A percentile compares a stretch with the other conserved stretches of the same genome.
These are phyloP conservation scores for Backusella sp. DNA, from an alignment of 192 early-diverging fungal genomes.

Conservation along the genomic window DNA sequence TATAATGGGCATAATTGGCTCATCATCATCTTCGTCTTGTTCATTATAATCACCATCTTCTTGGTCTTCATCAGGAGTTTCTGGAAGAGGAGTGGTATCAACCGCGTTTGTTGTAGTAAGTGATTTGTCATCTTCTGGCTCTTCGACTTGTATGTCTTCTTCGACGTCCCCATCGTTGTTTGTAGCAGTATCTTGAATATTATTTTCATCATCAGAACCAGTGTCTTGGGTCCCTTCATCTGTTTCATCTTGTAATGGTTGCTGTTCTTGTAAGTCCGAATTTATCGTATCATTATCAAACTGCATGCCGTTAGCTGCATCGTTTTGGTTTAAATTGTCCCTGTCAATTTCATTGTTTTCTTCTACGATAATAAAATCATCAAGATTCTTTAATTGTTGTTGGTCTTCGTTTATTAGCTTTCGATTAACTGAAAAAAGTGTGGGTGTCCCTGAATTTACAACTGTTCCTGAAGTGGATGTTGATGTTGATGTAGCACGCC, in stretches of 20 bases:
- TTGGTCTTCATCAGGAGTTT: neutral
- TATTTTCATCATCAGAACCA: neutral
- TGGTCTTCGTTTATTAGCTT: neutral
- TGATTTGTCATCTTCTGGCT: neutral
- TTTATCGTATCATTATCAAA: neutral
- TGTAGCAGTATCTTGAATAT: neutral
- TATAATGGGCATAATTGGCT: neutral
- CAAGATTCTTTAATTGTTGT: neutral
- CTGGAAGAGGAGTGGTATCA: neutral
- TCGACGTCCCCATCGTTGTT: neutral
- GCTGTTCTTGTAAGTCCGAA: neutral
- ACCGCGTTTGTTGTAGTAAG: neutral
- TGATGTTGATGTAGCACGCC: neutral
- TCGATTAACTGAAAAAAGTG: neutral
- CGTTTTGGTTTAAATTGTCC: neutral
- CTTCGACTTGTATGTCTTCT: neutral
- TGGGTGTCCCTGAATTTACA: neutral
- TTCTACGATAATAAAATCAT: neutral
- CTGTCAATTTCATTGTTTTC: conserved; percentile 8
- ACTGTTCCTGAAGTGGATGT: neutral
- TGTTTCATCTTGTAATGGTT: neutral
- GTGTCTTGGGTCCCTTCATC: neutral
- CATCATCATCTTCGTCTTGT: neutral
- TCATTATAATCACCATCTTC: neutral
- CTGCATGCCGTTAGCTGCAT: neutral